These are phyloP conservation scores for Lodderomyces elongisporus DNA, from an alignment of 1,139 yeast species.

Conservation along the genomic window DNA sequence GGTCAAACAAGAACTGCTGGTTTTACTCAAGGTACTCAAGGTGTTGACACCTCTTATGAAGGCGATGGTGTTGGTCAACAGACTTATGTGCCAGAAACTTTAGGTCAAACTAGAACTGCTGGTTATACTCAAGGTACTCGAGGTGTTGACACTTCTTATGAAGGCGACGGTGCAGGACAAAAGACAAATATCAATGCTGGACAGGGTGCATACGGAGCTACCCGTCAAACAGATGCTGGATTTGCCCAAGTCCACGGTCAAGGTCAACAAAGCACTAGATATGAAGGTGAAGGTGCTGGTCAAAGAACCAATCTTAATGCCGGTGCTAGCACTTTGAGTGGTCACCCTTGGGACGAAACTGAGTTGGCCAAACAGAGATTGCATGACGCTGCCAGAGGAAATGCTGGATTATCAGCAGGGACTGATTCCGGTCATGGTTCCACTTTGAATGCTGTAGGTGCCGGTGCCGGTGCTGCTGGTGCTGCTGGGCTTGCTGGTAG, in stretches of 20 bases:
- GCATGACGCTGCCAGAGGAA: conserved; percentile 11
- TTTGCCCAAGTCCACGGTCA: no score
- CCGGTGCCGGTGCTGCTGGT: conserved; percentile 11
- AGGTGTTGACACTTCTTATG: conserved; percentile 4
- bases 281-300: conserved; percentile 5
- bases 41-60: conserved; percentile 5
- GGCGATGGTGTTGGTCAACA: conserved; percentile 6
- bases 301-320: conserved; percentile 4
- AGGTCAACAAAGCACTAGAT: background rate
- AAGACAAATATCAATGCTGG: conserved; percentile 3
- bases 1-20: conserved; percentile 14
- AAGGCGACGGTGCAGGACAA: conserved; percentile 4
- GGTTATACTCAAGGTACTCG: conserved; percentile 11
- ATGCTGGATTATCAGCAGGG: conserved; percentile 8
- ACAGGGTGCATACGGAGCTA: no score
- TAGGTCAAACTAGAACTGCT: conserved; percentile 13
- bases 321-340: background rate
- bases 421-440: conserved; percentile 11
- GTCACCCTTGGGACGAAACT: conserved; percentile 6
- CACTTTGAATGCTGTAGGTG: conserved; percentile 11
- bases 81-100: conserved; percentile 4
- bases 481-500: conserved; percentile 13
- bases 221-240: no score
- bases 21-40: conserved; percentile 8
- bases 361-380: conserved; percentile 11